A percentile compares a stretch with the other conserved stretches of the same genome.
These are phyloP conservation scores for Daedaleopsis sinensis DNA, from an alignment of 768 basidiomycete genomes.

Conservation along the genomic window DNA sequence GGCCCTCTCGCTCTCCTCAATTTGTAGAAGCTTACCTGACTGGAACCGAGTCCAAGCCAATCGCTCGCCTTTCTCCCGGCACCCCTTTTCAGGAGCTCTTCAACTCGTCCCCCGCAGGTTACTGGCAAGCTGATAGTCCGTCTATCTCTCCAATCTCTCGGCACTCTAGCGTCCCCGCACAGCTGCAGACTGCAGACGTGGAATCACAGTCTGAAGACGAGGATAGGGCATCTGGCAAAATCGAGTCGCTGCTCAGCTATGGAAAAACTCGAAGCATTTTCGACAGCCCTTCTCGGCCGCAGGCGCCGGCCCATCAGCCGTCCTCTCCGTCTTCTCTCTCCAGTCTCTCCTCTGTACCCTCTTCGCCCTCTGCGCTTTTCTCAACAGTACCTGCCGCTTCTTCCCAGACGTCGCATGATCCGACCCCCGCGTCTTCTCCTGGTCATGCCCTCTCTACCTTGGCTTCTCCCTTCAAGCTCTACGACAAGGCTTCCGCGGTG, in stretches of 20 bases:
- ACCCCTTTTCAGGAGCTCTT: slow-evolving; percentile 22
- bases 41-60: slow-evolving; percentile 3
- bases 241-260: slow-evolving; percentile 22
- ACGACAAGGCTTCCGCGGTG: not conserved
- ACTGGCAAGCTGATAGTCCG: slow-evolving; percentile 16
- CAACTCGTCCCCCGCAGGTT: slow-evolving; percentile 21
- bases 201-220: not conserved
- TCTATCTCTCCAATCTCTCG: slow-evolving; percentile 21
- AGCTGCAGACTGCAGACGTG: not conserved
- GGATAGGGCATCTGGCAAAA: slow-evolving; percentile 5
- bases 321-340: slow-evolving; percentile 22
- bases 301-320: not conserved
- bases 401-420: slow-evolving; percentile 13
- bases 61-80: slow-evolving; percentile 13
- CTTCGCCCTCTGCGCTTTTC: slow-evolving; percentile 13
- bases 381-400: slow-evolving; percentile 7
- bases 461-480: slow-evolving; percentile 6
- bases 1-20: slow-evolving; percentile 2
- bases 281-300: not conserved
- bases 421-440: slow-evolving; percentile 3
- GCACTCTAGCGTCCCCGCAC: not conserved
- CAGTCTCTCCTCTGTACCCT: slow-evolving; percentile 19
- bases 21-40: not conserved
- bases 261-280: slow-evolving; percentile 10
- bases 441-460: slow-evolving; percentile 1